A percentile compares a stretch with the other conserved stretches of the same genome.
phyloP scores from a whole-genome alignment of 2,329 filamentous ascomycete genomes.

The Fusarium palustre region DNA sequence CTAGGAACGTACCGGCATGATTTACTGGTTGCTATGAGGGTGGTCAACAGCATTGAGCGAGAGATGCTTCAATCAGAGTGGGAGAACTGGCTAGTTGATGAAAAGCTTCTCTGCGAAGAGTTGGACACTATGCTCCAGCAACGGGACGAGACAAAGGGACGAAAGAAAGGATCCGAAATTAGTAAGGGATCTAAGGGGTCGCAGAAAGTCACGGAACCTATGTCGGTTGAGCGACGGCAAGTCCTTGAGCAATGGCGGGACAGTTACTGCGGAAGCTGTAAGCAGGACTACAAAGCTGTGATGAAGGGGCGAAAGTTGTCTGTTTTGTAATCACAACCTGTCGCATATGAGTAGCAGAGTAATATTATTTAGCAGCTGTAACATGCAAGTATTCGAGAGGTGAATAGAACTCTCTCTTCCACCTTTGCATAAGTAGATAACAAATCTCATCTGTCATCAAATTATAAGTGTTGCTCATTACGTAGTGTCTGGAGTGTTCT shows the following conservation, averaged over 20 bases:
- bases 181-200: conserved; percentile 41
- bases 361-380: neutral
- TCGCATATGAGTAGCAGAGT: neutral
- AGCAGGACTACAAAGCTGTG: conserved; percentile 55
- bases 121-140: conserved; percentile 59
- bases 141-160: conserved; percentile 33
- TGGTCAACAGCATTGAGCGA: conserved; percentile 88
- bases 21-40: conserved; percentile 86
- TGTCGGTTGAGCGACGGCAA: conserved; percentile 50
- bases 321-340: conserved; percentile 11
- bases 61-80: conserved; percentile 90
- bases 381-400: conserved; percentile 9
- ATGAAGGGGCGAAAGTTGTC: conserved; percentile 49
- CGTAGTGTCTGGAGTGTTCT: conserved; percentile 14
- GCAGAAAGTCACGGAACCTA: conserved; percentile 51
- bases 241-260: conserved; percentile 62
- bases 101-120: conserved; percentile 80
- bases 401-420: conserved; percentile 17
- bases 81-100: conserved; percentile 90
- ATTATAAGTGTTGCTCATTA: neutral
- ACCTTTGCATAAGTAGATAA: neutral
- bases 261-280: conserved; percentile 68
- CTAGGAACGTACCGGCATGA: conserved; percentile 90
- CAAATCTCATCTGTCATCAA: conserved; percentile 17
- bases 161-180: conserved; percentile 26